Evolutionary conservation across 768 basidiomycete genomes (phyloP).

Genomic region (Podaxis sp.): DNA sequence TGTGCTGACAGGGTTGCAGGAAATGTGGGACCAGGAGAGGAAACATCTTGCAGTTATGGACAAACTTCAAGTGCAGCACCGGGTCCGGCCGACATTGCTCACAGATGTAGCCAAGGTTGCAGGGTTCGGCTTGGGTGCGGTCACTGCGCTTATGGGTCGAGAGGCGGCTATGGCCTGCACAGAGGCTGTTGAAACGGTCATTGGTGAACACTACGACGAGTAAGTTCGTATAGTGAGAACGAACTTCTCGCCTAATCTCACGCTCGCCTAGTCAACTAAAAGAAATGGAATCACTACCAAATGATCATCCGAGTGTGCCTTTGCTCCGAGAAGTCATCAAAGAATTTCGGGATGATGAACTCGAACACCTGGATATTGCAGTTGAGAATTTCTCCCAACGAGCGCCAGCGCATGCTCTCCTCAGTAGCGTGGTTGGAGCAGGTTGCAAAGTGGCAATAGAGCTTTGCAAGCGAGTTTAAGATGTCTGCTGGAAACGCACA

Average conservation of each 20-base stretch:
- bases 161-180: constrained; percentile 99
- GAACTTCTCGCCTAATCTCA: constrained; percentile 13
- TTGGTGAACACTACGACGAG: constrained; percentile 99
- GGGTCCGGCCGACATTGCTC: constrained; percentile 79
- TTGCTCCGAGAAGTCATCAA: constrained; percentile 68
- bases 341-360: constrained; percentile 92
- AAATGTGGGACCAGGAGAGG: constrained; percentile 98
- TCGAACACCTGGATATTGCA: constrained; percentile 91
- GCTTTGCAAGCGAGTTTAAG: constrained; percentile 78
- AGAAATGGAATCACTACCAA: constrained; percentile 61
- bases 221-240: constrained; percentile 41
- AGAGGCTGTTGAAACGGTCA: constrained; percentile 96
- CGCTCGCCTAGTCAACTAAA: constrained; percentile 68
- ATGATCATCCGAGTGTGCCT: constrained; percentile 76
- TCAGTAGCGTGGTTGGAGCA: constrained; percentile 80
- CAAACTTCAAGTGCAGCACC: constrained; percentile 80
- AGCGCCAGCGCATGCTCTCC: constrained; percentile 87
- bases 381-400: constrained; percentile 85
- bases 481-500: not conserved
- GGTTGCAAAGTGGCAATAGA: constrained; percentile 92
- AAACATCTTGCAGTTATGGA: constrained; percentile 89
- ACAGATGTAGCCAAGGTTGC: constrained; percentile 84
- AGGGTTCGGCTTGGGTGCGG: constrained; percentile 84
- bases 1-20: constrained; percentile 41
- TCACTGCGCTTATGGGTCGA: constrained; percentile 84